Conservation (phyloP, 1,284 basidiomycete genomes). For the Apiotrichum mycotoxinovorans region DNA sequence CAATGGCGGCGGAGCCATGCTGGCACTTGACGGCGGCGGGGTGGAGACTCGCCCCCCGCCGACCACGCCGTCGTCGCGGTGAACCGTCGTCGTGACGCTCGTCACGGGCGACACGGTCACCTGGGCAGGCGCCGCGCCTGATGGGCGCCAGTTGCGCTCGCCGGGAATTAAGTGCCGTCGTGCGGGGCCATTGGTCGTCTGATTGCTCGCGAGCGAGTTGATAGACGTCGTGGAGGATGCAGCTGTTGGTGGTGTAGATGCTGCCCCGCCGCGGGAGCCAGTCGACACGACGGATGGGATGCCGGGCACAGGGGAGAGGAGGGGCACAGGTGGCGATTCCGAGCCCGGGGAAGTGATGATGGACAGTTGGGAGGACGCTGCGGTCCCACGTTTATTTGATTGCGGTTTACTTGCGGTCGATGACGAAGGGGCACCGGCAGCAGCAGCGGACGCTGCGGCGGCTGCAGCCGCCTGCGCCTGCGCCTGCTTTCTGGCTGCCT, state of each 20-base stretch:
- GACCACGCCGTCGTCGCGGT: neutral
- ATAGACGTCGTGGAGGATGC: constrained; percentile 16
- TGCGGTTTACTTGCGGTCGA: neutral
- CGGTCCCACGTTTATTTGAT: neutral
- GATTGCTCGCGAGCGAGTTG: constrained; percentile 4
- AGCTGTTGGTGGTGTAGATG: constrained; percentile 10
- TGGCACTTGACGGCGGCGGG: neutral
- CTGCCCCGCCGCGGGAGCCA: constrained; percentile 8
- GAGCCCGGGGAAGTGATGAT: neutral
- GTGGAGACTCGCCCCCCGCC: neutral
- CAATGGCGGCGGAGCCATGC: neutral
- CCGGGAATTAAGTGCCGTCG: constrained; percentile 21
- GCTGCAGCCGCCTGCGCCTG: neutral
- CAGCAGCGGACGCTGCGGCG: neutral
- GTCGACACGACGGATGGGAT: neutral
- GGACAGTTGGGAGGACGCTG: neutral
- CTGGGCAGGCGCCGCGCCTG: constrained; percentile 39
- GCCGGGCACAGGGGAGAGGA: neutral
- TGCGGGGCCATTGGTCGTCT: neutral
- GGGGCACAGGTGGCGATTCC: neutral
- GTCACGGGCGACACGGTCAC: constrained; percentile 45
- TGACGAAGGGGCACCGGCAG: neutral
- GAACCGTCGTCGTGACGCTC: constrained; percentile 39
- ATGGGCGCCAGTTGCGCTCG: constrained; percentile 40
- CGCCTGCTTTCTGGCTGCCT: constrained; percentile 27